These are phyloP conservation scores for Solanum chiquidenum DNA, from an alignment of 257 asterid species.

Conservation along the genomic window DNA sequence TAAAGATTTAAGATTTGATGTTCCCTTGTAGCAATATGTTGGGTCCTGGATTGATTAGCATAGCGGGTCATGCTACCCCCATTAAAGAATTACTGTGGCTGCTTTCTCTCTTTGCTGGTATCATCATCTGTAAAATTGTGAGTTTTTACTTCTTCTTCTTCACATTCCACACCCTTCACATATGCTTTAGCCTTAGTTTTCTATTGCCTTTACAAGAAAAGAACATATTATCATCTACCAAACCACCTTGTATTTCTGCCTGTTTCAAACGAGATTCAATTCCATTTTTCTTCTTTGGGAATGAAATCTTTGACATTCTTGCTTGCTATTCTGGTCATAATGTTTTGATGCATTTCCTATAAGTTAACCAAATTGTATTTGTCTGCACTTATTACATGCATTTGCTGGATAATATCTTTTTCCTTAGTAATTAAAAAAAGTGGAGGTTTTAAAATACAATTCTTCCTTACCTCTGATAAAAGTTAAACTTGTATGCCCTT, in stretches of 20 bases:
- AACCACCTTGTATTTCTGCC: neutral
- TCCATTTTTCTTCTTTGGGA: neutral
- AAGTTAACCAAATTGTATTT: neutral
- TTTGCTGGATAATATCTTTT: neutral
- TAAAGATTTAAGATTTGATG: neutral
- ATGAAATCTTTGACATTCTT: neutral
- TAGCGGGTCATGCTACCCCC: slow-evolving; percentile 30
- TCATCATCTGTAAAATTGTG: slow-evolving; percentile 81
- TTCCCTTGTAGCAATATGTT: slow-evolving; percentile 11
- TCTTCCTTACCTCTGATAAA: neutral
- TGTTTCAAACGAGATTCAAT: neutral
- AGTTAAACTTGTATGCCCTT: neutral
- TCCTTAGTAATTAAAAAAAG: neutral
- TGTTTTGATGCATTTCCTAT: neutral
- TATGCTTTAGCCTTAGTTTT: neutral
- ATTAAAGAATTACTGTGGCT: slow-evolving; percentile 51
- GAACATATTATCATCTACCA: neutral
- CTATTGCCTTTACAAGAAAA: neutral
- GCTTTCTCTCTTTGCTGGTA: slow-evolving; percentile 47
- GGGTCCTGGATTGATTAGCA: slow-evolving; percentile 17
- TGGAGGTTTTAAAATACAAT: neutral
- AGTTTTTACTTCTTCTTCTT: slow-evolving; percentile 10
- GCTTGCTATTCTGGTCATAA: neutral
- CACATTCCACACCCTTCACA: neutral
- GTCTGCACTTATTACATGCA: neutral